Percentiles rank a stretch among this genome's conserved stretches.
Conservation (phyloP, 495 filamentous ascomycete species). For the Aspergillus indologenus region DNA sequence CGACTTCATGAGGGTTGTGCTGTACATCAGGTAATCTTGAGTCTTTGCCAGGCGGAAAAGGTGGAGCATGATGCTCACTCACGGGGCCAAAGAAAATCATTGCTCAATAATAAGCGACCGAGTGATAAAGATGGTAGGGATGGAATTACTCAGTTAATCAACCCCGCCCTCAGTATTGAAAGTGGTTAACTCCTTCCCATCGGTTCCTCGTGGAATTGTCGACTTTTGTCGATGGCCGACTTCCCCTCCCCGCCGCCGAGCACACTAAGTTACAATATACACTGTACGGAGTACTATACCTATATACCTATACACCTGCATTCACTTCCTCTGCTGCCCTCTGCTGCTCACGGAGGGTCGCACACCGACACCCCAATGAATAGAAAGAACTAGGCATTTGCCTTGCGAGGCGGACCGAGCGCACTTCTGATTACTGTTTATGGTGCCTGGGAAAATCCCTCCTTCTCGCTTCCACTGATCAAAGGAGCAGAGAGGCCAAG, state of each 20-base stretch:
- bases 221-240: background rate
- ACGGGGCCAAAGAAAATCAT: background rate
- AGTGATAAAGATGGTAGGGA: background rate
- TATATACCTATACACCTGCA: no score
- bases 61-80: background rate
- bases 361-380: background rate
- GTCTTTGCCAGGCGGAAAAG: background rate
- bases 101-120: slow-evolving; percentile 1
- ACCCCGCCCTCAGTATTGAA: no score
- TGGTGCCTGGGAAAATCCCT: slow-evolving; percentile 8
- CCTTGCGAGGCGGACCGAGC: slow-evolving; percentile 11
- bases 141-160: no score
- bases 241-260: background rate
- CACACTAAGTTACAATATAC: no score
- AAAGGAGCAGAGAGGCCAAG: background rate
- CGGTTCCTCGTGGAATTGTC: slow-evolving; percentile 2
- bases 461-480: background rate
- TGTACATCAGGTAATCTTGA: no score
- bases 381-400: background rate
- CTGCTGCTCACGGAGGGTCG: background rate
- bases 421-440: slow-evolving; percentile 3
- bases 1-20: no score
- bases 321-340: no score
- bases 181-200: background rate
- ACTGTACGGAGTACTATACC: no score